Evolutionary conservation across 2,329 filamentous ascomycete species (phyloP).

Genomic region (Claviceps quebecensis): DNA sequence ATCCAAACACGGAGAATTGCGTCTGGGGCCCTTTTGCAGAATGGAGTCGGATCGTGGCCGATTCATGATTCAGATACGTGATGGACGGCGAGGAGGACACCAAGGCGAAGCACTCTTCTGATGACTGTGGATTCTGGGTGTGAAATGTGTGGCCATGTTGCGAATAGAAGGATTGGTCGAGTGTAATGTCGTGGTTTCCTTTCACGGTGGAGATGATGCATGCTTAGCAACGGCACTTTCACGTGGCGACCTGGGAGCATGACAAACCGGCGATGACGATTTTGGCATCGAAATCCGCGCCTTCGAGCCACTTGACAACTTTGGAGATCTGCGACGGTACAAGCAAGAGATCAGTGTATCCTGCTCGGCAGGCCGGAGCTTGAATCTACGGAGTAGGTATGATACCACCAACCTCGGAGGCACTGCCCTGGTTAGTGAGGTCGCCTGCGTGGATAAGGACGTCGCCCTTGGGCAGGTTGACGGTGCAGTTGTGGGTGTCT

Average conservation of each 20-base stretch:
- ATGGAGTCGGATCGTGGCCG: constrained; percentile 38
- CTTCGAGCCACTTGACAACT: constrained; percentile 52
- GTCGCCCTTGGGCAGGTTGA: constrained; percentile 55
- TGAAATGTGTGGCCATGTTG: constrained; percentile 40
- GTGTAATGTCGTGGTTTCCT: constrained; percentile 65
- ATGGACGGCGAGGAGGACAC: constrained; percentile 40
- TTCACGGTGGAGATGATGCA: not conserved
- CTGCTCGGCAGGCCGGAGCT: not conserved
- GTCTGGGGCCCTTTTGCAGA: constrained; percentile 42
- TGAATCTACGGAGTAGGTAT: not conserved
- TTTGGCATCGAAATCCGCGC: constrained; percentile 53
- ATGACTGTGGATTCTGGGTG: constrained; percentile 39
- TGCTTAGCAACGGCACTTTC: not conserved
- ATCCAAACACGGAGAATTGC: constrained; percentile 54
- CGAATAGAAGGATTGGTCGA: constrained; percentile 49
- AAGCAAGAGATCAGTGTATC: not conserved
- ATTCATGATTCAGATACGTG: constrained; percentile 50
- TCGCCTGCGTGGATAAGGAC: constrained; percentile 67
- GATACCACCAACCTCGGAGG: constrained; percentile 28
- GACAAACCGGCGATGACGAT: constrained; percentile 51
- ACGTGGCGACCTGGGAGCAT: not conserved
- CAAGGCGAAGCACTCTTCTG: constrained; percentile 38
- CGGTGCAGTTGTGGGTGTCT: constrained; percentile 57
- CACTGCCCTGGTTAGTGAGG: constrained; percentile 57
- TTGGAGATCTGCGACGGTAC: constrained; percentile 34